phyloP scores from a whole-genome alignment of 1,284 basidiomycete species.

The Cystobasidiaceae sp. region DNA sequence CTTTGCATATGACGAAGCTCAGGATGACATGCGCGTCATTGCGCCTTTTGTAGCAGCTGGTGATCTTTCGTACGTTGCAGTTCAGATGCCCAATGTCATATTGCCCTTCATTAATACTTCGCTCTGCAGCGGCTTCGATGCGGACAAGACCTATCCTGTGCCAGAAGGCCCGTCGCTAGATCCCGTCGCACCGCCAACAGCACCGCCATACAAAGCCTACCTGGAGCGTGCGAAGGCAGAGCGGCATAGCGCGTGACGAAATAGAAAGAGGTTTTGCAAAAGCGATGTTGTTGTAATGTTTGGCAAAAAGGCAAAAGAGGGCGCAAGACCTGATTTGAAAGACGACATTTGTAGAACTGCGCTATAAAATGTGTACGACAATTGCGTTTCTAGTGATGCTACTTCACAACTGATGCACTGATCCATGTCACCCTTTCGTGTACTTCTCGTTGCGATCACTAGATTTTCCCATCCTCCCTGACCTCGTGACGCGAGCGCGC shows the following conservation, averaged over 20 bases:
- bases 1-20: conserved; percentile 33
- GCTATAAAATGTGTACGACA: no score
- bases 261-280: neutral
- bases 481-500: no score
- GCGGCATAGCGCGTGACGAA: neutral
- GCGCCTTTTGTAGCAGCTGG: conserved; percentile 45
- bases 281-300: conserved; percentile 5
- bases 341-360: no score
- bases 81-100: no score
- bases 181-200: conserved; percentile 36
- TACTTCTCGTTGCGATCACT: no score
- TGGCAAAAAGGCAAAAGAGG: no score
- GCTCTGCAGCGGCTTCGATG: conserved; percentile 38
- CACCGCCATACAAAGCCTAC: conserved; percentile 39
- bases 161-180: conserved; percentile 5
- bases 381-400: no score
- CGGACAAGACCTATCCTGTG: conserved; percentile 39
- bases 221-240: conserved; percentile 27
- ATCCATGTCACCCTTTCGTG: no score
- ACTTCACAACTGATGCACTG: no score
- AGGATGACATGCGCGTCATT: conserved; percentile 39
- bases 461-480: no score
- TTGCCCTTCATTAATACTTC: no score
- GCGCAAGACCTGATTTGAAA: no score
- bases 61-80: conserved; percentile 42